These are phyloP conservation scores for Amaranthus tricolor DNA, from an alignment of 179 eudicot genomes.

Conservation along the genomic window DNA sequence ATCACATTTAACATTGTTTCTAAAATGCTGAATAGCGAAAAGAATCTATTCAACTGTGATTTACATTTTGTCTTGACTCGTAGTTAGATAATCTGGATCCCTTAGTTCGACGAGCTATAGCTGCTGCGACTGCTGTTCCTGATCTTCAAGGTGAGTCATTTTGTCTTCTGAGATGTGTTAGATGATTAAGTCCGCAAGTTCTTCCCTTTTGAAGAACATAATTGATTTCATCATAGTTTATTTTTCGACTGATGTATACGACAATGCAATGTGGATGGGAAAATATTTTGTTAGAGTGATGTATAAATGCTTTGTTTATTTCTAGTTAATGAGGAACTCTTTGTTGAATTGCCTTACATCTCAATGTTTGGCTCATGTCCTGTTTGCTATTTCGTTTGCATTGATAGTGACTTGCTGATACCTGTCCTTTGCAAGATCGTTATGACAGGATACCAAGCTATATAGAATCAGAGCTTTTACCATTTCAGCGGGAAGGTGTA, in stretches of 20 bases:
- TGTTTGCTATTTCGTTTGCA: conserved; percentile 10
- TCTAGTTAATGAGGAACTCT: neutral
- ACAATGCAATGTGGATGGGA: too few relatives aligned
- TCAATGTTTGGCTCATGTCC: conserved; percentile 1
- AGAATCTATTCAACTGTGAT: neutral
- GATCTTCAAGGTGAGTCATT: conserved; percentile 81
- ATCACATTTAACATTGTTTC: neutral
- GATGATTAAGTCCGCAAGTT: neutral
- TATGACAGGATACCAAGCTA: conserved; percentile 70
- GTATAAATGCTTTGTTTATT: neutral
- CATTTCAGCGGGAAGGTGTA: conserved; percentile 95
- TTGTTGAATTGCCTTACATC: conserved; percentile 3
- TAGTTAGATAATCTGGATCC: conserved; percentile 86
- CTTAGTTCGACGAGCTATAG: conserved; percentile 76
- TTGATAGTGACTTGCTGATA: conserved; percentile 17
- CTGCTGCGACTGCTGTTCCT: conserved; percentile 59
- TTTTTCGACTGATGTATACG: neutral
- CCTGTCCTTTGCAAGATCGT: conserved; percentile 45
- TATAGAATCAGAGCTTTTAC: conserved; percentile 74
- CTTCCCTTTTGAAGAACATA: neutral
- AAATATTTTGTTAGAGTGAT: neutral
- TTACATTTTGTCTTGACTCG: conserved; percentile 8
- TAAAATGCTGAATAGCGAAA: neutral
- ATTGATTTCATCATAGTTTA: neutral
- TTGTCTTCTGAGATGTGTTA: neutral